Conservation (phyloP, 2,329 filamentous ascomycete species). For the Cordyceps fumosorosea region DNA sequence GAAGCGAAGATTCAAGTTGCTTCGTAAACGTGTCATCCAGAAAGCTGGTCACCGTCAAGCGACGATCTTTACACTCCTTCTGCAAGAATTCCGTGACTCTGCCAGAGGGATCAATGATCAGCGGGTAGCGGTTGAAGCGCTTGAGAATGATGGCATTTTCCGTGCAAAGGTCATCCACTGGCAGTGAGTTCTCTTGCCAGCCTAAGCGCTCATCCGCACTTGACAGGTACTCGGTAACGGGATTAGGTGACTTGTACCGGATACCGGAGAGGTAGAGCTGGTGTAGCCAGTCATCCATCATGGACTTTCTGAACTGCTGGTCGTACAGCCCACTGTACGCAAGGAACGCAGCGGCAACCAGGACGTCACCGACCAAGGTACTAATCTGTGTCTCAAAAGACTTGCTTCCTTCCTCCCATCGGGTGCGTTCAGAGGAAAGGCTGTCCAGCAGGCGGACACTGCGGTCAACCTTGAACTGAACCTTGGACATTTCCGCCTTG, state of each 20-base stretch:
- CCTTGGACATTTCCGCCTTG: slow-evolving; percentile 91
- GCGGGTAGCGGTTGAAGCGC: slow-evolving; percentile 94
- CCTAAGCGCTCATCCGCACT: slow-evolving; percentile 89
- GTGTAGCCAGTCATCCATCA: slow-evolving; percentile 96
- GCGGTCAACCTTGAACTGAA: slow-evolving; percentile 96
- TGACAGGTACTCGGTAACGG: slow-evolving; percentile 92
- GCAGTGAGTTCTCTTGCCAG: slow-evolving; percentile 91
- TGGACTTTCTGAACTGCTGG: slow-evolving; percentile 93
- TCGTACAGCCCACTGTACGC: slow-evolving; percentile 97
- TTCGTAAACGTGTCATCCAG: slow-evolving; percentile 97
- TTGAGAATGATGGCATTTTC: slow-evolving; percentile 97
- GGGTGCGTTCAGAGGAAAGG: slow-evolving; percentile 82
- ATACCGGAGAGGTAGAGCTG: slow-evolving; percentile 92
- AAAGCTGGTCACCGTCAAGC: slow-evolving; percentile 95
- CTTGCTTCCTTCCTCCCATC: slow-evolving; percentile 96
- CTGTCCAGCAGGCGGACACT: slow-evolving; percentile 92
- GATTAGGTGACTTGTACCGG: slow-evolving; percentile 86
- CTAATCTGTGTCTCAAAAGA: slow-evolving; percentile 98
- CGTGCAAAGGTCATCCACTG: slow-evolving; percentile 95
- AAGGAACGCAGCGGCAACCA: slow-evolving; percentile 94
- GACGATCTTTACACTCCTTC: slow-evolving; percentile 87
- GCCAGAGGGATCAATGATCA: slow-evolving; percentile 97
- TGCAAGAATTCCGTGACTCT: slow-evolving; percentile 91
- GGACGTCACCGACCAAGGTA: slow-evolving; percentile 89
- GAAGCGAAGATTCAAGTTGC: slow-evolving; percentile 90